These are phyloP conservation scores for Mycosarcoma maydis DNA, from an alignment of 1,284 basidiomycete species.

Conservation along the genomic window DNA sequence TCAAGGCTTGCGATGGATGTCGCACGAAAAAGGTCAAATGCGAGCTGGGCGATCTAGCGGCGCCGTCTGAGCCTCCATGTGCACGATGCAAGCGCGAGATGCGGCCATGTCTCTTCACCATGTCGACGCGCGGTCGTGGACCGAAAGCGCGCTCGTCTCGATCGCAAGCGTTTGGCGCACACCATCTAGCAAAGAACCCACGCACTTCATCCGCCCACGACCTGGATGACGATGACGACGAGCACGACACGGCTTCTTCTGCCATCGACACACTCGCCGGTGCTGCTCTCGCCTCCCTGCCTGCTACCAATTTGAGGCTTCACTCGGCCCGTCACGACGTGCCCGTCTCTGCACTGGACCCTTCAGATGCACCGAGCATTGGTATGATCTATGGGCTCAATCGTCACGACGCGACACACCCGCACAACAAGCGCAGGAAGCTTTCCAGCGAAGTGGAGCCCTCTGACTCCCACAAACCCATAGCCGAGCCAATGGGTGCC, in stretches of 20 bases:
- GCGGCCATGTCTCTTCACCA: constrained; percentile 47
- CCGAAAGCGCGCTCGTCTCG: constrained; percentile 44
- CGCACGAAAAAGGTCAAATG: constrained; percentile 49
- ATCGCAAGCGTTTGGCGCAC: constrained; percentile 40
- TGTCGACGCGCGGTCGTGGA: constrained; percentile 45
- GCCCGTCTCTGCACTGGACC: constrained; percentile 44
- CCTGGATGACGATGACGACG: constrained; percentile 25
- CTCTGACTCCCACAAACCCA: neutral
- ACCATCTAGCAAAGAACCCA: constrained; percentile 43
- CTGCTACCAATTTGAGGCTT: constrained; percentile 22
- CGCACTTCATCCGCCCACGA: constrained; percentile 26
- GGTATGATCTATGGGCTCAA: constrained; percentile 51
- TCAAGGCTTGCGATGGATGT: constrained; percentile 52
- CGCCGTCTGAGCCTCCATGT: constrained; percentile 50
- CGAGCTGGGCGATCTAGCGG: constrained; percentile 46
- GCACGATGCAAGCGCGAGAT: constrained; percentile 47
- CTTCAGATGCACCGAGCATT: constrained; percentile 39
- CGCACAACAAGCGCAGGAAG: constrained; percentile 22
- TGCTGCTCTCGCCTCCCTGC: constrained; percentile 40
- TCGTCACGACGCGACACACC: constrained; percentile 15
- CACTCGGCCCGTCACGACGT: constrained; percentile 47
- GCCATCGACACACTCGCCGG: constrained; percentile 43
- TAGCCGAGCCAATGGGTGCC: constrained; percentile 3
- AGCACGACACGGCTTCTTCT: constrained; percentile 24
- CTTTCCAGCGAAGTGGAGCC: constrained; percentile 6